Conservation (phyloP, 2,329 filamentous ascomycete genomes). For the Paraphoma chrysanthemicola region DNA sequence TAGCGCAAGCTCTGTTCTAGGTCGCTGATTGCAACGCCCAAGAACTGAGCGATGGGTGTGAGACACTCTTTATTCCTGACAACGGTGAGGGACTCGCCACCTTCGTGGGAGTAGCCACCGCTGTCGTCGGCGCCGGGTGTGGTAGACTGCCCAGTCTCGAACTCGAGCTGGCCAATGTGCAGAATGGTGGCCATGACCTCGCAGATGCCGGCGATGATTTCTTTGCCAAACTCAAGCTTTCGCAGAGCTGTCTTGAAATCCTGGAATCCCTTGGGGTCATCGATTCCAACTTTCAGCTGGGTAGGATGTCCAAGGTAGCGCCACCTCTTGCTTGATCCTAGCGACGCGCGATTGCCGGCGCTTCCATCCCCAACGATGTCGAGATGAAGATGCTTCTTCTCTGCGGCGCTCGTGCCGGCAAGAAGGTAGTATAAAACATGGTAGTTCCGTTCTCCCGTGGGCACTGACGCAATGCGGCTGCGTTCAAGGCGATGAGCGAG, state of each 20-base stretch:
- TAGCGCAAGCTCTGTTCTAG: conserved; percentile 90
- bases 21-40: conserved; percentile 81
- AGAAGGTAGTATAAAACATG: conserved; percentile 95
- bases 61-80: conserved; percentile 95
- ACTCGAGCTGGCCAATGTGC: conserved; percentile 98
- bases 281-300: conserved; percentile 95
- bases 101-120: conserved; percentile 94
- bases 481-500: conserved; percentile 92
- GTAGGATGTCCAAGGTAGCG: conserved; percentile 95
- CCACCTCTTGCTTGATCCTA: conserved; percentile 80
- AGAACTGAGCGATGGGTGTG: conserved; percentile 86
- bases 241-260: conserved; percentile 95
- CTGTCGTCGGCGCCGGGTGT: conserved; percentile 85
- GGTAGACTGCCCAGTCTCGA: conserved; percentile 81
- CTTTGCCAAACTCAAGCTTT: conserved; percentile 91
- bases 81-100: conserved; percentile 81
- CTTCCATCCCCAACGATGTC: conserved; percentile 59
- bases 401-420: conserved; percentile 86
- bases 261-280: conserved; percentile 93
- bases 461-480: conserved; percentile 88
- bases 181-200: conserved; percentile 92
- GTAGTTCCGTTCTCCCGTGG: conserved; percentile 95
- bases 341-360: conserved; percentile 61
- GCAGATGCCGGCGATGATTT: conserved; percentile 95
- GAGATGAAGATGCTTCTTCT: conserved; percentile 83